phyloP scores from a whole-genome alignment of 2,329 filamentous ascomycete species.

The Karstenula rhodostoma region DNA sequence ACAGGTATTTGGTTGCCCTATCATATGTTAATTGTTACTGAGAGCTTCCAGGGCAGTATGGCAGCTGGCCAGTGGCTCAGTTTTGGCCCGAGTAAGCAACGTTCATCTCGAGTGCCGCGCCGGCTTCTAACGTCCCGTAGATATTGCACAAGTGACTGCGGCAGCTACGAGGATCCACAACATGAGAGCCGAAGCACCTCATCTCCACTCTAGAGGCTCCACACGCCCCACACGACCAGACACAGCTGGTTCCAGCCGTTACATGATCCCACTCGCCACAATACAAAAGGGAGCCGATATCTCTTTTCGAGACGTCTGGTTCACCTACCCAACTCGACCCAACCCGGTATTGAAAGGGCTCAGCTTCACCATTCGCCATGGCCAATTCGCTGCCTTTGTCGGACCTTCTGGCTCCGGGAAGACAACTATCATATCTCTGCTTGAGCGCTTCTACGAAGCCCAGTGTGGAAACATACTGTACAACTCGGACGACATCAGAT shows the following conservation, averaged over 20 bases:
- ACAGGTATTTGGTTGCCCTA: conserved; percentile 14
- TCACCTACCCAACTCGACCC: conserved; percentile 91
- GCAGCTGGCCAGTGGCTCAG: conserved; percentile 38
- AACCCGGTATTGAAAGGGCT: conserved; percentile 75
- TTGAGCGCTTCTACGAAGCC: conserved; percentile 88
- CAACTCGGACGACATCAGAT: conserved; percentile 72
- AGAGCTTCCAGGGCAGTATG: conserved; percentile 24
- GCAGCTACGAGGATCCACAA: conserved; percentile 33
- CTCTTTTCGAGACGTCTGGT: conserved; percentile 79
- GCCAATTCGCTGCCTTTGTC: conserved; percentile 63
- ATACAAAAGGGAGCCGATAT: conserved; percentile 59
- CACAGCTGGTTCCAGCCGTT: conserved; percentile 2
- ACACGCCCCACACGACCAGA: conserved; percentile 5
- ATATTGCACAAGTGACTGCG: conserved; percentile 35
- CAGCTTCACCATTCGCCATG: conserved; percentile 17
- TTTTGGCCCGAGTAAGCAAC: conserved; percentile 36
- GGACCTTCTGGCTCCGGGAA: conserved; percentile 92
- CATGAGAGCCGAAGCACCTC: conserved; percentile 1
- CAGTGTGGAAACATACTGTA: conserved; percentile 65
- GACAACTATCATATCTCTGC: conserved; percentile 84
- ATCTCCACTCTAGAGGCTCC: conserved; percentile 11
- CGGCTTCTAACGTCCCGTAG: conserved; percentile 18
- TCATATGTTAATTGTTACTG: neutral
- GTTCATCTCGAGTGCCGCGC: conserved; percentile 5
- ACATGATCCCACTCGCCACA: conserved; percentile 11